phyloP scores from a whole-genome alignment of 2,329 filamentous ascomycete species.

The Thielaviopsis ethacetica region DNA sequence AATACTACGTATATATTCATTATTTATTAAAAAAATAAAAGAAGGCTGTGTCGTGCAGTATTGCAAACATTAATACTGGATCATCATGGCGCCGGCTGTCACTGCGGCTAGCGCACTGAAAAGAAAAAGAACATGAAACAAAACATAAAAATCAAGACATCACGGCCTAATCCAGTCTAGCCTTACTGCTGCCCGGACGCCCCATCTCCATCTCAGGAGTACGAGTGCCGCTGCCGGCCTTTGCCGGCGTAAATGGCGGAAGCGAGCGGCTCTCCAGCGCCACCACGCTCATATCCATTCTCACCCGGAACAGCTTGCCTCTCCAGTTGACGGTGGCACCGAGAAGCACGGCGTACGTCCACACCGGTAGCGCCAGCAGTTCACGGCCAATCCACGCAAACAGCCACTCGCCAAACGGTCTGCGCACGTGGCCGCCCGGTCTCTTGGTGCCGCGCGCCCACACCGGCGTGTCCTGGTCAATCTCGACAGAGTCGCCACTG shows the following conservation, averaged over 20 bases:
- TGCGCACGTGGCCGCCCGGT: conserved; percentile 25
- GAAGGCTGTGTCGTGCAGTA: too few species aligned
- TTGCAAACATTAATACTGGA: neutral
- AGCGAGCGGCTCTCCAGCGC: conserved; percentile 19
- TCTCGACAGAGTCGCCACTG: conserved; percentile 50
- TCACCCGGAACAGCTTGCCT: conserved; percentile 65
- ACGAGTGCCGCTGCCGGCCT: conserved; percentile 4
- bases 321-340: conserved; percentile 80
- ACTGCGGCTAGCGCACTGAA: neutral
- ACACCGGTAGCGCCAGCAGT: conserved; percentile 68
- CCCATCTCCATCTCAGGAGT: conserved; percentile 13
- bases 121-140: neutral
- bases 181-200: conserved; percentile 9
- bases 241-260: neutral
- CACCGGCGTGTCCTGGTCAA: conserved; percentile 54
- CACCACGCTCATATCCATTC: conserved; percentile 65
- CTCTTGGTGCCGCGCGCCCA: conserved; percentile 43
- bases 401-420: conserved; percentile 56
- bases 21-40: neutral
- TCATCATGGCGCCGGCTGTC: neutral
- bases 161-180: conserved; percentile 9
- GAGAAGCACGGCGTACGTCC: conserved; percentile 78
- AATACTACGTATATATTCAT: neutral
- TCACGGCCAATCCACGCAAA: conserved; percentile 76
- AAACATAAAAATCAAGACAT: neutral